phyloP scores from a whole-genome alignment of 192 early-diverging fungal genomes.

The Coemansia sp. region DNA sequence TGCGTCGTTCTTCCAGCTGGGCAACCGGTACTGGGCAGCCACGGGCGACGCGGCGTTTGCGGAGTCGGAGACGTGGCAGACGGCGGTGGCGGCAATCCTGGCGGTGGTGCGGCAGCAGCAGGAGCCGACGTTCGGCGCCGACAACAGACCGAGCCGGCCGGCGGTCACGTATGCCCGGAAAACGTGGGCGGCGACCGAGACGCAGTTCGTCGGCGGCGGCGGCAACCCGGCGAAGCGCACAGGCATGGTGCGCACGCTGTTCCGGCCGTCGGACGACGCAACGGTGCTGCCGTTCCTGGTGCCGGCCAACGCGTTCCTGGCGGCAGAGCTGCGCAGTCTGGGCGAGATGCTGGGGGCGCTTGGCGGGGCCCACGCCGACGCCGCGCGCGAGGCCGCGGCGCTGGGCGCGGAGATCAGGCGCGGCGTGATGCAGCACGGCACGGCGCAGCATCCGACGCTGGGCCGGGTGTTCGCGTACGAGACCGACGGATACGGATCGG shows the following conservation, averaged over 20 bases:
- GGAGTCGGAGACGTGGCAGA: conserved; percentile 42
- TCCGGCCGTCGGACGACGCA: conserved; percentile 47
- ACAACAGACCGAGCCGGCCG: conserved; percentile 10
- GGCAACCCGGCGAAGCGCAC: conserved; percentile 48
- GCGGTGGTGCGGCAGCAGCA: conserved; percentile 41
- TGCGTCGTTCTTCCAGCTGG: conserved; percentile 63
- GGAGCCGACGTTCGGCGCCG: conserved; percentile 31
- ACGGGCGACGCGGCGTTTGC: conserved; percentile 53
- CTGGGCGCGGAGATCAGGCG: conserved; percentile 54
- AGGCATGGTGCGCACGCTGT: conserved; percentile 46
- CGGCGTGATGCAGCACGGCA: conserved; percentile 57
- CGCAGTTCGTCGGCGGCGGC: conserved; percentile 41
- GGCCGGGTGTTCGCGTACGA: conserved; percentile 69
- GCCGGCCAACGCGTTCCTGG: conserved; percentile 55
- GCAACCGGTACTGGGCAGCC: conserved; percentile 56
- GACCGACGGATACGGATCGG: conserved; percentile 69
- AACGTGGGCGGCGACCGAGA: conserved; percentile 36
- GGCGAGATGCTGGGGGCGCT: conserved; percentile 42
- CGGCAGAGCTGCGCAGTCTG: conserved; percentile 59
- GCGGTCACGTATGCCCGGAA: conserved; percentile 17
- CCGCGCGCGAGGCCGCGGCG: conserved; percentile 43
- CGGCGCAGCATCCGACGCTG: conserved; percentile 54
- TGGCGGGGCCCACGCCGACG: conserved; percentile 15
- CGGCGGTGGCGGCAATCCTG: conserved; percentile 53
- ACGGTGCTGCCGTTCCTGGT: conserved; percentile 48